Evolutionary conservation across 2,329 filamentous ascomycete genomes (phyloP).

Genomic region (Claviceps africana): DNA sequence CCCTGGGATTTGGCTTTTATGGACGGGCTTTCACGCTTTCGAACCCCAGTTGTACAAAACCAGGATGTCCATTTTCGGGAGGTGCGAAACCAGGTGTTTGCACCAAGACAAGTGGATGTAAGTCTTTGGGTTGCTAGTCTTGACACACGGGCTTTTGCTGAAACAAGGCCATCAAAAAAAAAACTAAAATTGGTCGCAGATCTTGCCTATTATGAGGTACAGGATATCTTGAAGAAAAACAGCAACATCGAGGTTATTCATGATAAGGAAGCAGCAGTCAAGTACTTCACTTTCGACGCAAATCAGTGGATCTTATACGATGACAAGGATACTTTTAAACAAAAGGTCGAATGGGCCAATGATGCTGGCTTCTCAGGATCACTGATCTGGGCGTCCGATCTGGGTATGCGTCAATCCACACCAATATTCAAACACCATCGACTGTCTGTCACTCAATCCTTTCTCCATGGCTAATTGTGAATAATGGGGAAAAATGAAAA

Average conservation of each 20-base stretch:
- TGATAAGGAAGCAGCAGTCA: conserved; percentile 10
- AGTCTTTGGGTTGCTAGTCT: background rate
- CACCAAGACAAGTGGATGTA: conserved; percentile 2
- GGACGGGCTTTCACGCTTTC: conserved; percentile 15
- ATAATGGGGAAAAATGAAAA: too few relatives aligned
- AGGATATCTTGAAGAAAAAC: conserved; percentile 8
- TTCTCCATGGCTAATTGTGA: background rate
- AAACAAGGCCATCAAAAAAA: background rate
- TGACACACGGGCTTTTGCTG: background rate
- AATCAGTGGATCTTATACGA: conserved; percentile 11
- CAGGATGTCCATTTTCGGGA: conserved; percentile 10
- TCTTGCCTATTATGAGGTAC: conserved; percentile 10
- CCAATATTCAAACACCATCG: too few relatives aligned
- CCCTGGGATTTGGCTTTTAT: conserved; percentile 29
- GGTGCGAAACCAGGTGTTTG: conserved; percentile 8
- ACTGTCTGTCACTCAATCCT: too few relatives aligned
- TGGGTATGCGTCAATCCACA: conserved; percentile 4
- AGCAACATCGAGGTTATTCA: conserved; percentile 7
- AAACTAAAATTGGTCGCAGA: background rate
- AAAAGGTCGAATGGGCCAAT: conserved; percentile 11
- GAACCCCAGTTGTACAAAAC: conserved; percentile 8
- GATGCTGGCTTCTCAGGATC: conserved; percentile 7
- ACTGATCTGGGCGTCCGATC: conserved; percentile 12
- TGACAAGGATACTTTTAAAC: conserved; percentile 8
- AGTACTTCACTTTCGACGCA: conserved; percentile 9